Percentiles rank a stretch among this genome's conserved stretches.
Evolutionary conservation across 192 early-diverging fungal genomes (phyloP).

Genomic region (Umbelopsis vinacea): DNA sequence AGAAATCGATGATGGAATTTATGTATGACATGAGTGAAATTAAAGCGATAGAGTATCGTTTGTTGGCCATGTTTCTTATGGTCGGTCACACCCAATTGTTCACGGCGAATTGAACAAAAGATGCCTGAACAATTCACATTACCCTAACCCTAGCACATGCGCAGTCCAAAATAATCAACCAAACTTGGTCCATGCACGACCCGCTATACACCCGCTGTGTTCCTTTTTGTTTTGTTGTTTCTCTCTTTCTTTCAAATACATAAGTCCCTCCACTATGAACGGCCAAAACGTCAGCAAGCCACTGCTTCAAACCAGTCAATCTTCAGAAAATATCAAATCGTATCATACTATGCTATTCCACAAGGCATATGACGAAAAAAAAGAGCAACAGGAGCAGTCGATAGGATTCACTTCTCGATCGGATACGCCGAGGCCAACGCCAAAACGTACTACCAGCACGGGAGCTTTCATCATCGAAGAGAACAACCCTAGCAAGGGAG

Average conservation of each 20-base stretch:
- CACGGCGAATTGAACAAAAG: not conserved
- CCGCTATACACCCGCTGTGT: too few relatives aligned
- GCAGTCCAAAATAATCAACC: too few relatives aligned
- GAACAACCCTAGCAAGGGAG: not conserved
- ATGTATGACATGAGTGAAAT: not conserved
- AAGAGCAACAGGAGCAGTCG: not conserved
- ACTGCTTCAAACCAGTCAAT: not conserved
- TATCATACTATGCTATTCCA: slow-evolving; percentile 18
- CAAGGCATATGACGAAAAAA: slow-evolving; percentile 15
- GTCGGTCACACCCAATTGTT: slow-evolving; percentile 11
- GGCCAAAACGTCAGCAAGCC: not conserved
- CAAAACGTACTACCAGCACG: slow-evolving; percentile 3
- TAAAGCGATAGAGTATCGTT: not conserved
- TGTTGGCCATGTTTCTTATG: slow-evolving; percentile 2
- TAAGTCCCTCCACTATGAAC: not conserved
- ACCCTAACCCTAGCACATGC: slow-evolving; percentile 1
- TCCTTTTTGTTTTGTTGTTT: not conserved
- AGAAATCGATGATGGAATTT: not conserved
- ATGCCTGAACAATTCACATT: not conserved
- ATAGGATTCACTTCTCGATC: not conserved
- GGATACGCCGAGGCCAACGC: slow-evolving; percentile 5
- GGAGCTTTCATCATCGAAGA: slow-evolving; percentile 15
- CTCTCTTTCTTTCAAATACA: not conserved
- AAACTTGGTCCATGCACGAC: not conserved
- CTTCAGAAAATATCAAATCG: slow-evolving; percentile 11